phyloP scores from a whole-genome alignment of 83 land plant genomes.

The Isoetes engelmannii region DNA sequence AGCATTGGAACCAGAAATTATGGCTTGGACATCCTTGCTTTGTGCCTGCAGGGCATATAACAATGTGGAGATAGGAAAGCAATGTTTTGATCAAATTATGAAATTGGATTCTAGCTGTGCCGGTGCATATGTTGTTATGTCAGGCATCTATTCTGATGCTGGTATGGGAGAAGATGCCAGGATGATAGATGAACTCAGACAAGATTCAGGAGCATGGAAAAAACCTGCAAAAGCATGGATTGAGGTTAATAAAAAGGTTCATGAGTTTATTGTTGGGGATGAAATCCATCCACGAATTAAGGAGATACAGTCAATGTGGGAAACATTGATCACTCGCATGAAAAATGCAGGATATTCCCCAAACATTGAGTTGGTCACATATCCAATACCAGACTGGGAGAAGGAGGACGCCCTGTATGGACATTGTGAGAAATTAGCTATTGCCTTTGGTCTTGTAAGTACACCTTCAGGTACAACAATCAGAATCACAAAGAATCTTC shows the following conservation, averaged over 20 bases:
- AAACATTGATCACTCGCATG: conserved; percentile 30
- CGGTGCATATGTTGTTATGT: conserved; percentile 7
- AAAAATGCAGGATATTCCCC: conserved; percentile 44
- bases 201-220: conserved; percentile 18
- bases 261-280: conserved; percentile 41
- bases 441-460: conserved; percentile 47
- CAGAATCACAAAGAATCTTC: conserved; percentile 51
- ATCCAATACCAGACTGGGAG: conserved; percentile 48
- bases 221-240: conserved; percentile 54
- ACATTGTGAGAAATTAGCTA: conserved; percentile 58
- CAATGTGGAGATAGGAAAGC: conserved; percentile 2
- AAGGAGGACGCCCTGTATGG: conserved; percentile 40
- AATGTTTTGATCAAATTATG: conserved; percentile 9
- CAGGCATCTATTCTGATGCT: not conserved
- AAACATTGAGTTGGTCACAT: conserved; percentile 37
- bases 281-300: conserved; percentile 27
- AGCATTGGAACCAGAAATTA: conserved; percentile 1
- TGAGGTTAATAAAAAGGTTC: conserved; percentile 39
- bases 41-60: not conserved
- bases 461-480: conserved; percentile 33
- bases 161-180: not conserved
- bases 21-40: conserved; percentile 15
- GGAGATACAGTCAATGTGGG: conserved; percentile 34
- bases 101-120: conserved; percentile 9
- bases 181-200: not conserved